Evolutionary conservation across 176 grass and related monocot genomes (phyloP), one percentile per base, ranked within the genome.

Genomic region (Juncus effusus): DNA sequence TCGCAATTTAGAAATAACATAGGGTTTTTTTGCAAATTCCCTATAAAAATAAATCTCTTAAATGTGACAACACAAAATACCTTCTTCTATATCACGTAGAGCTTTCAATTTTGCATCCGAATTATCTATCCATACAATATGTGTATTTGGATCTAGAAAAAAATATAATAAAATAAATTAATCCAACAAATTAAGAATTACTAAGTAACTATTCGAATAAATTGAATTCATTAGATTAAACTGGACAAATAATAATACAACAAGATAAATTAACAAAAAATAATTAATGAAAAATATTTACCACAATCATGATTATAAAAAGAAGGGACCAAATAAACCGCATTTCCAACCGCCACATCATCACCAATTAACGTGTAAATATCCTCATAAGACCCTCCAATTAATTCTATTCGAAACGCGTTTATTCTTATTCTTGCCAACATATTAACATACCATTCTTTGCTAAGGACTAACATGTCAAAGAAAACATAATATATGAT

Each of bases 291-390:
- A 57, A 57, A 76, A 57, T 41, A 3, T 58, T 19, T 97, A 97
- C 88, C 85, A 2, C 85, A 92, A 61, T 92, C 94, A 78, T 97
- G 88, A 72, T 92, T 97, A 76, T 97, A 97, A 69, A 89, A 92
- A 58, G 94, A 92, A 7, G 94, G 85, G 64, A 97, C 75, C 76
- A 97, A 86, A 58, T 97, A 97, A 68, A 92, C 75, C 45, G 88
- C 94, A 82, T 86, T 89, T 10, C 88, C 94, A 86, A 96, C 87
- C 56, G 93, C 83, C 36, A 50, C 59, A 84, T 96, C 80, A 6
- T 68, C 82, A 53, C 77, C 28, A 54, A 89, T 73, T 6, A 72
- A 89, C 44, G 80, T 66, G 52, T 92, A 40, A 61, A 97, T 77
- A 82, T 92, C 80, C 69, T 92, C 85, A 74, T 91, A 89, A 68